Evolutionary conservation across 2,329 filamentous ascomycete species (phyloP), one percentile per base, ranked within the genome.

Genomic region (Pseudogymnoascus sp.): DNA sequence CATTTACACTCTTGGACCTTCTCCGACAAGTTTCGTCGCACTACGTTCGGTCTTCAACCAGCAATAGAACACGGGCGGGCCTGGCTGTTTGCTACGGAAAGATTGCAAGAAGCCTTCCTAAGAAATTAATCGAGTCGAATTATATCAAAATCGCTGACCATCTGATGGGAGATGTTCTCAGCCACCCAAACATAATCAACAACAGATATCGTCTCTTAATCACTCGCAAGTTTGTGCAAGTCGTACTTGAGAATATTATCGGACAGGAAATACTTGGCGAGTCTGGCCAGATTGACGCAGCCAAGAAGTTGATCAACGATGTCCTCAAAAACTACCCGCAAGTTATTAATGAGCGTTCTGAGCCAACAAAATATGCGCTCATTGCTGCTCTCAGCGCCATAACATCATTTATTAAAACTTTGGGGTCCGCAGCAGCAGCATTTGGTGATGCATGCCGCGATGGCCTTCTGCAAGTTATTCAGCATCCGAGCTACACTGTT

Each of bases 401-500:
- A 5, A 84, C 89, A 1, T 89, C 91, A 3, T 79, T 99, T 36
- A 89, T 97, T 65, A 81, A 82, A 42, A 89, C 85, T 0, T 81
- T 99, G 3, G 93, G 93, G 3, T 93, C 93, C 18, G 93, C 93
- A 2, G 84, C 90, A 36, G 90, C 87, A 66, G 80, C 80, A 62
- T 86, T 97, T 69, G 89, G 91, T 6, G 96, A 99, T 67, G 74
- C 82, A 12, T 96, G 91, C 73, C 85, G 93, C 60, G 95, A 99
- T 74, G 89, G 89, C 3, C 78, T 99, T 34, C 79, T 97, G 40
- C 92, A 97, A 73, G 90, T 96, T 5, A 79, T 97, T 25, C 91
- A 96, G 70, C 95, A 99, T 75, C 91, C 93, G 0, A 97, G 91
- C 75, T 97, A 97, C 75, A 95, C 92, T 4, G 95, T 99, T 1